Base-by-base conservation (phyloP, 768 basidiomycete genomes). In the Guyanaporus albipodus region DNA sequence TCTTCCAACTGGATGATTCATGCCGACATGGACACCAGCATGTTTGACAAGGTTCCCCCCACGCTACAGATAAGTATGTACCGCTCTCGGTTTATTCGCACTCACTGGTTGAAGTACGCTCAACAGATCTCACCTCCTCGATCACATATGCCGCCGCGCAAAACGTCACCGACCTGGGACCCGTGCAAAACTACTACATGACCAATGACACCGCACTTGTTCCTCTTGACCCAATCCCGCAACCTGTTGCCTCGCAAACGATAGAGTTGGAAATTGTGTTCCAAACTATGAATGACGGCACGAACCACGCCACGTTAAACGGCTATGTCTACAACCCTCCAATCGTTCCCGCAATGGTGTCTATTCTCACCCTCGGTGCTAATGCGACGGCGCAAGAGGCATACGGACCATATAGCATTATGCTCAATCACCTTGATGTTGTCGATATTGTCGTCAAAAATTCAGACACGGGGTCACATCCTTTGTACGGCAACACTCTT, bases 1-100 rank as follows among this genome's bases (percentile, higher is more conserved):
- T 70, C 77, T 3, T 71, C 78, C 18, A 96, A 99, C 72, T 98
- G 84, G 83, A 81, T 79, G 41, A 81, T 99, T 48, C 89, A 92
- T 60, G 87, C 87, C 6, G 89, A 93, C 72, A 90, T 97, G 80
- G 90, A 94, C 61, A 78, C 78, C 0, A 72, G 70, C 51, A 95
- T 94, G 92, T 98, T 96, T 65, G 95, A 98, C 64, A 72, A 42
- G 0, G 70, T 93, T 12, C 91, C 95, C 0, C 70, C 74, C 21
- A 67, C 73, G 10, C 74, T 98, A 21, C 78, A 85, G 53, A 77
- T 87, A 1, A 96, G 89, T 88, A 49, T 34, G 83, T 70, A 4
- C 23, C 34, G 5, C 22, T 23, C 24, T 36, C 38, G 15, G 18
- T 7, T 24, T n/a, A n/a, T 38, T 48, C 32, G 2, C 12, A 8